Evolutionary conservation across 352 stramenopile genomes (phyloP), one percentile per base, ranked within the genome.

Genomic region (Phytopythium oedochilum): DNA sequence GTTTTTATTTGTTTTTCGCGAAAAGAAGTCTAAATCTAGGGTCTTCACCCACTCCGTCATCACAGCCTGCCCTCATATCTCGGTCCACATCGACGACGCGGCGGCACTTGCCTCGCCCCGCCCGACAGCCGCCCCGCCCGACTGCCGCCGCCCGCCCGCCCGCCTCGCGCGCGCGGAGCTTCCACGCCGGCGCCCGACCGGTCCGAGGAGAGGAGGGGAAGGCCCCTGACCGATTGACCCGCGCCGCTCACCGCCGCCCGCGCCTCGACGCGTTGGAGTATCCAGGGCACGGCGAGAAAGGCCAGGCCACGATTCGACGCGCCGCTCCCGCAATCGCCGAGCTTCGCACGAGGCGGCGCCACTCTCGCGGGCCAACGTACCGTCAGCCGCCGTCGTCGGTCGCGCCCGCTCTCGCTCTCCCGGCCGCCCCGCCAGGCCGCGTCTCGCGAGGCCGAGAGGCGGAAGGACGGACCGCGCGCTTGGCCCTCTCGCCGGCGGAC

Each of bases 11-110:
- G 32, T 46, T 28, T 5, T 10, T 5, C 11, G 22, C 3, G 25
- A 17, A 38, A 31, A 20, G 38, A 48, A 38, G 29, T 57, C 56
- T 62, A 62, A 58, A 59, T 60, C 28, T 59, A 36, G 42, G 15
- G 29, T 40, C 51, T 42, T 39, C 34, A 9, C 32, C 5, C 18
- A 8, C 14, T 4, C 17, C 26, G 5, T 20, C 20, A 28, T 23
- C 9, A 9, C 15, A n/a, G 18, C 25, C n/a, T n/a, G 12, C 23
- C 4, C 42, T 48, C 42, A 48, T 48, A 48, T 48, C 42, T 48
- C 42, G 1, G 23, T 48, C 42, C 23, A 17, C 42, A 22, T 22
- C 42, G 22, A 14, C 7, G 23, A 12, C 23, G 25, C 42, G n/a
- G 25, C 42, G 22, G n/a, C 18, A 46, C 20, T 15, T 18, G 36